Conservation (phyloP, 768 basidiomycete genomes). For the Suillus alpinus region DNA sequence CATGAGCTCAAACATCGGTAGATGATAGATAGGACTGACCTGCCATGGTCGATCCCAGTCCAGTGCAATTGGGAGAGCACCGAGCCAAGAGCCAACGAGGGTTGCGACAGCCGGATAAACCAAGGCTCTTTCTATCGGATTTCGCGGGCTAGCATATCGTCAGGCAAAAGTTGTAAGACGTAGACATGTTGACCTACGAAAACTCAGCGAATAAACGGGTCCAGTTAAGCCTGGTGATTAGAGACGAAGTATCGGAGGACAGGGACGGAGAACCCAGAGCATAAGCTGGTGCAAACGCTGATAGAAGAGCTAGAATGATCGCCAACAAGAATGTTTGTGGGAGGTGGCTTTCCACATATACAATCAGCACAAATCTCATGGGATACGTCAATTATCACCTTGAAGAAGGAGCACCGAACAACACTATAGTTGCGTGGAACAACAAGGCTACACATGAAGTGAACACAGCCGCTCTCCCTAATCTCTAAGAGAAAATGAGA, state of each 20-base stretch:
- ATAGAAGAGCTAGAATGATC: conserved; percentile 63
- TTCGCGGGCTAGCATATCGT: conserved; percentile 42
- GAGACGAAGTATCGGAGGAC: conserved; percentile 37
- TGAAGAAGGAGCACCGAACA: conserved; percentile 74
- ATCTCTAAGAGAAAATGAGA: conserved; percentile 37
- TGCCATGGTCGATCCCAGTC: conserved; percentile 99
- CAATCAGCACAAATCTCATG: not conserved
- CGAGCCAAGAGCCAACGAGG: conserved; percentile 74
- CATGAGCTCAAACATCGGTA: not conserved
- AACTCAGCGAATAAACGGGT: conserved; percentile 78
- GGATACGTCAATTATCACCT: conserved; percentile 40
- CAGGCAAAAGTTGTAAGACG: not conserved
- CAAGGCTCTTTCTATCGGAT: conserved; percentile 72
- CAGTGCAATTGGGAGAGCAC: conserved; percentile 80
- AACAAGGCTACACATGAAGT: conserved; percentile 49
- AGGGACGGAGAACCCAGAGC: conserved; percentile 62
- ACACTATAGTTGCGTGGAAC: conserved; percentile 49
- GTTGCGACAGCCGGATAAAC: conserved; percentile 79
- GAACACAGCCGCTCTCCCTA: conserved; percentile 48
- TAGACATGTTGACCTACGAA: conserved; percentile 51
- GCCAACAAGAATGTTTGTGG: conserved; percentile 67
- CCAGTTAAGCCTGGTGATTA: conserved; percentile 65
- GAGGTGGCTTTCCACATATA: conserved; percentile 38
- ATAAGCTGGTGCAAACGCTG: conserved; percentile 66
- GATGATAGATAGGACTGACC: conserved; percentile 43